Evolutionary conservation across 768 basidiomycete genomes (phyloP).

Genomic region (Tricholoma sp.): DNA sequence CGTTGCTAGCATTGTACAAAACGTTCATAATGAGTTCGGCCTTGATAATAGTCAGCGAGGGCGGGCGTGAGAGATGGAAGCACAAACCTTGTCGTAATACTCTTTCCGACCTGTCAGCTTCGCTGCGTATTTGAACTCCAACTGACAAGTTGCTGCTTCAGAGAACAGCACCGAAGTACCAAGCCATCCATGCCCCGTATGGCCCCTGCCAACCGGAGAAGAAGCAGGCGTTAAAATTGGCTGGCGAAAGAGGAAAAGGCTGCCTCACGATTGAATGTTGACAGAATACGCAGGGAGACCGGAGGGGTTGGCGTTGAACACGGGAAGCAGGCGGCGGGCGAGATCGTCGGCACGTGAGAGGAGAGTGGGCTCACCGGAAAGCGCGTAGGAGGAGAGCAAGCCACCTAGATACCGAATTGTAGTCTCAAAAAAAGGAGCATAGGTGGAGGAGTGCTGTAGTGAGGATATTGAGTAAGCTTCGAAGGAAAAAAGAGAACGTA

Average conservation of each 20-base stretch:
- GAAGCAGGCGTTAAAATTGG: neutral
- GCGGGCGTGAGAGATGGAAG: neutral
- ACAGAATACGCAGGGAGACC: conserved; percentile 64
- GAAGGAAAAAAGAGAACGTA: too few relatives aligned
- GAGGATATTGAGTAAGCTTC: too few relatives aligned
- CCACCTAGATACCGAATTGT: conserved; percentile 77
- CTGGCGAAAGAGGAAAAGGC: neutral
- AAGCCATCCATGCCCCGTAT: conserved; percentile 28
- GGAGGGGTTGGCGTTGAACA: conserved; percentile 12
- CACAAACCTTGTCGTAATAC: conserved; percentile 34
- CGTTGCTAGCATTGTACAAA: conserved; percentile 24
- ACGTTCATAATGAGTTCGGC: conserved; percentile 33
- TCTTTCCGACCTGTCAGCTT: conserved; percentile 56
- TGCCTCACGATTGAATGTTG: conserved; percentile 43
- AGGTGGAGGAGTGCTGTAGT: neutral
- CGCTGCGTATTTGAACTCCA: conserved; percentile 76
- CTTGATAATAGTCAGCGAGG: conserved; percentile 12
- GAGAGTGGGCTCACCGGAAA: conserved; percentile 56
- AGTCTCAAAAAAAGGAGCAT: conserved; percentile 61
- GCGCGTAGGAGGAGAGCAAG: conserved; percentile 67
- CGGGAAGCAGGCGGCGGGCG: too few relatives aligned
- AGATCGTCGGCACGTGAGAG: conserved; percentile 26
- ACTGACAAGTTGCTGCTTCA: conserved; percentile 48
- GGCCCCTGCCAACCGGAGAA: conserved; percentile 16
- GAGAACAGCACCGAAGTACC: conserved; percentile 25